Base-by-base conservation (phyloP, 2,329 filamentous ascomycete genomes). In the Neonectria coccinea region DNA sequence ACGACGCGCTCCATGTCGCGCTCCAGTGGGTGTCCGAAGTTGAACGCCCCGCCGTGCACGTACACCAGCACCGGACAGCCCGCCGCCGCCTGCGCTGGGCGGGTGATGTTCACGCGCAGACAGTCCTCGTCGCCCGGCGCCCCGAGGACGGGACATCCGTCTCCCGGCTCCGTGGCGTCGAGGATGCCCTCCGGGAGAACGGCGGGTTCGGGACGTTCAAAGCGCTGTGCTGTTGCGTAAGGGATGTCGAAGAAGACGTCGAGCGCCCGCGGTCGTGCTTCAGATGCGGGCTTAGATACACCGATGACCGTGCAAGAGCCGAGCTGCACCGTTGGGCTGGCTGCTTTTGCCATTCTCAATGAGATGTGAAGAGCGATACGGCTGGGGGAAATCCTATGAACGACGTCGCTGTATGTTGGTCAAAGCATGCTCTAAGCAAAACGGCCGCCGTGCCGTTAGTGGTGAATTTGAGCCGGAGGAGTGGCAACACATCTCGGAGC, bases 31-130 rank as follows among this genome's bases (percentile, higher is more conserved):
- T 77, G 70, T 41, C 86, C 82, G 71, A 83, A 82, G 79, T 89
- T 85, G 79, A 90, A 91, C 6, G 81, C 84, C 3, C 89, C 89
- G 48, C 89, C 89, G 72, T 91, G 88, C 33, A 91, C 77, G 72
- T 89, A 90, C 2, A 90, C 76, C n/a, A 86, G 75, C 14, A 89
- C 85, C 1, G 87, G 76, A 12, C 78, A 51, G 52, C 65, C 72
- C 42, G 67, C 74, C 44, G 69, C 57, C 18, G 57, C 54, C 59
- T 3, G 57, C 63, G 74, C 70, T 0, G 82, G 80, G 12, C 83
- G 80, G 67, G 81, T 86, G 14, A 89, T 73, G 70, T 88, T 87
- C 8, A 82, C 72, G 65, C 83, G 84, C 29, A 89, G 78, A 61
- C 85, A 87, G 73, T 86, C 79, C 75, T 89, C 86, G 5, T 29